Conservation (phyloP, 345 rosid genomes). For the Euclidium syriacum region DNA sequence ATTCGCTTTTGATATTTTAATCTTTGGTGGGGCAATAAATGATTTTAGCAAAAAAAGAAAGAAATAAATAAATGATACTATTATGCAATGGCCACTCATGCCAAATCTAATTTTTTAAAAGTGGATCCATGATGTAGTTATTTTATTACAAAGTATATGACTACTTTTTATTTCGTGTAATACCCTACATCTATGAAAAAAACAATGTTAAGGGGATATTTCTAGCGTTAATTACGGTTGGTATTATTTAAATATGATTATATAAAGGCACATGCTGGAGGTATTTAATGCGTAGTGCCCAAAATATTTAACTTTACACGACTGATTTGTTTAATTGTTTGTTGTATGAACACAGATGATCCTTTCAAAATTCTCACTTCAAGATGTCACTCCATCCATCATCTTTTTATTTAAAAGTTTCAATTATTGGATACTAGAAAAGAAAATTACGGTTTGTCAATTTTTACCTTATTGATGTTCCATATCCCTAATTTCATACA, state of each 20-base stretch:
- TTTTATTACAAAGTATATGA: constrained; percentile 20
- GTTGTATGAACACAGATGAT: background rate
- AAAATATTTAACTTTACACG: background rate
- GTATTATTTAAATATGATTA: background rate
- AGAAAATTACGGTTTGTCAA: background rate
- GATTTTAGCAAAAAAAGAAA: no score
- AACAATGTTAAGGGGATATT: background rate
- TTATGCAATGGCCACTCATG: background rate
- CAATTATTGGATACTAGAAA: background rate
- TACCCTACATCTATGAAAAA: constrained; percentile 13
- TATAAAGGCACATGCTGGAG: background rate
- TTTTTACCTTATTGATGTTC: background rate
- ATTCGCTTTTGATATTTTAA: background rate
- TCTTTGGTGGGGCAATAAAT: constrained; percentile 7
- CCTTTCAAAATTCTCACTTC: background rate
- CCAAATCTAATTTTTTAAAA: background rate
- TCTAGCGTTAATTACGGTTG: constrained; percentile 35
- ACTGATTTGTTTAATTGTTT: constrained; percentile 1
- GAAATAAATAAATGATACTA: no score
- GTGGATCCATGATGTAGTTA: constrained; percentile 17
- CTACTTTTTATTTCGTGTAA: constrained; percentile 19
- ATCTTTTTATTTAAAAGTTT: background rate
- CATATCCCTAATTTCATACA: background rate
- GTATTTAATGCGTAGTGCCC: constrained; percentile 4
- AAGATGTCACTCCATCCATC: background rate